Evolutionary conservation across 2,329 filamentous ascomycete species (phyloP).

Genomic region (Rasamsonia emersonii): DNA sequence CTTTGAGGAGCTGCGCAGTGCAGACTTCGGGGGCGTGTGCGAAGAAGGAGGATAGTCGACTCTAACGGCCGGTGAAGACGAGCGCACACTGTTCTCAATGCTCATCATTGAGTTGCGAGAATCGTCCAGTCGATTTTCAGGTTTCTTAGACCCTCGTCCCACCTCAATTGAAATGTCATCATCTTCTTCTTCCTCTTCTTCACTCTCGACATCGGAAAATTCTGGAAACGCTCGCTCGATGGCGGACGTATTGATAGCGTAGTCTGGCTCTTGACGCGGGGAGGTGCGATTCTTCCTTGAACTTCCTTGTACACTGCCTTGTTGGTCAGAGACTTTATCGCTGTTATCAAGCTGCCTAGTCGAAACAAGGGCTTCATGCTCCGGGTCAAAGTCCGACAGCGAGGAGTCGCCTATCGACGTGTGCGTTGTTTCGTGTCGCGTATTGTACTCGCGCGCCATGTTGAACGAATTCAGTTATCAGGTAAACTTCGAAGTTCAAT

Average conservation of each 20-base stretch:
- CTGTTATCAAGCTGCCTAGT: constrained; percentile 26
- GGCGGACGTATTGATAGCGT: constrained; percentile 38
- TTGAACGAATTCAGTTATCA: background rate
- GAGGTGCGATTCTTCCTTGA: constrained; percentile 24
- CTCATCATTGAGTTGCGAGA: constrained; percentile 44
- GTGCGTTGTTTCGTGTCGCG: constrained; percentile 12
- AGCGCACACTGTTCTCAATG: constrained; percentile 37
- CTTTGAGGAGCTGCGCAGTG: constrained; percentile 19
- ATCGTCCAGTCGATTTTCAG: constrained; percentile 33
- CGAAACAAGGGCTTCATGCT: constrained; percentile 34
- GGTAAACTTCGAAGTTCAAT: background rate
- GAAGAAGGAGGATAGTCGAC: constrained; percentile 26
- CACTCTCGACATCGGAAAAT: constrained; percentile 36
- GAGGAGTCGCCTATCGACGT: constrained; percentile 11
- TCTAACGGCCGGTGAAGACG: constrained; percentile 32
- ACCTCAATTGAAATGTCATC: constrained; percentile 49
- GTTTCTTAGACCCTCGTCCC: constrained; percentile 41
- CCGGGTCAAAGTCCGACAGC: constrained; percentile 32
- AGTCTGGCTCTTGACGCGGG: constrained; percentile 31
- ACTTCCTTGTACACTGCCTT: constrained; percentile 15
- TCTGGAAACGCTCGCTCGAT: constrained; percentile 40
- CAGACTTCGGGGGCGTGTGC: constrained; percentile 27
- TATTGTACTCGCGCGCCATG: constrained; percentile 9
- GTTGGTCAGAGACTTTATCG: constrained; percentile 19
- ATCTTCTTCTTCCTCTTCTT: constrained; percentile 35